Conservation (phyloP, 2,329 filamentous ascomycete genomes). For the Hymenoscyphus albidus region DNA sequence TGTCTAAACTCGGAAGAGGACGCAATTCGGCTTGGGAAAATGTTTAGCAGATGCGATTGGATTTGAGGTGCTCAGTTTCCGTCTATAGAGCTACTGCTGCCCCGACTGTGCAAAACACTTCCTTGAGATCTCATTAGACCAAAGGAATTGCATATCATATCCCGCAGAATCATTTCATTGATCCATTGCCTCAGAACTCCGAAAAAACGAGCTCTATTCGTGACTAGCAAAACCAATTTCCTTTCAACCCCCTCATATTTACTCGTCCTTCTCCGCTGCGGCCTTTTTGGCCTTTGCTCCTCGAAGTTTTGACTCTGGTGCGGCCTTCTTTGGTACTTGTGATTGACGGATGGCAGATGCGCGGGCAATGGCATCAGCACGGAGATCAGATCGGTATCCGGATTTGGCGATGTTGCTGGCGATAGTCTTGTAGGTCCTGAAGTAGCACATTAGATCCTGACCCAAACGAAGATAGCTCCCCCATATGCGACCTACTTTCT, state of each 20-base stretch:
- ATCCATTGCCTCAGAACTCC: conserved; percentile 24
- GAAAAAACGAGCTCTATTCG: conserved; percentile 25
- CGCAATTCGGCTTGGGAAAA: neutral
- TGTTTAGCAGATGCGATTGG: conserved; percentile 8
- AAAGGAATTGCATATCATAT: conserved; percentile 15
- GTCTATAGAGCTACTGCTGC: conserved; percentile 2
- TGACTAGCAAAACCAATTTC: conserved; percentile 25
- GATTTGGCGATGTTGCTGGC: conserved; percentile 78
- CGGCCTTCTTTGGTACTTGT: conserved; percentile 74
- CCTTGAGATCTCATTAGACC: conserved; percentile 10
- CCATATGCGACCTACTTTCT: conserved; percentile 65
- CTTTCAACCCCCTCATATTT: conserved; percentile 17
- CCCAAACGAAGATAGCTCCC: neutral
- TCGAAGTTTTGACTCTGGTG: conserved; percentile 69
- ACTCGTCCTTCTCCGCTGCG: conserved; percentile 47
- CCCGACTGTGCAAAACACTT: conserved; percentile 10
- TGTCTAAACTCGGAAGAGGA: conserved; percentile 16
- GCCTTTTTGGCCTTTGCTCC: conserved; percentile 78
- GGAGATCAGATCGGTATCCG: conserved; percentile 80
- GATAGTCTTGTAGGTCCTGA: conserved; percentile 83
- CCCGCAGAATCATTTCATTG: conserved; percentile 16
- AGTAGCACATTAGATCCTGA: conserved; percentile 15
- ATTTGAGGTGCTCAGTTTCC: conserved; percentile 9
- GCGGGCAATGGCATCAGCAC: conserved; percentile 75
- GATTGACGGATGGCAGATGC: conserved; percentile 79